These are phyloP conservation scores for Chlorella vulgaris DNA, from an alignment of 139 green algal genomes.

Conservation along the genomic window DNA sequence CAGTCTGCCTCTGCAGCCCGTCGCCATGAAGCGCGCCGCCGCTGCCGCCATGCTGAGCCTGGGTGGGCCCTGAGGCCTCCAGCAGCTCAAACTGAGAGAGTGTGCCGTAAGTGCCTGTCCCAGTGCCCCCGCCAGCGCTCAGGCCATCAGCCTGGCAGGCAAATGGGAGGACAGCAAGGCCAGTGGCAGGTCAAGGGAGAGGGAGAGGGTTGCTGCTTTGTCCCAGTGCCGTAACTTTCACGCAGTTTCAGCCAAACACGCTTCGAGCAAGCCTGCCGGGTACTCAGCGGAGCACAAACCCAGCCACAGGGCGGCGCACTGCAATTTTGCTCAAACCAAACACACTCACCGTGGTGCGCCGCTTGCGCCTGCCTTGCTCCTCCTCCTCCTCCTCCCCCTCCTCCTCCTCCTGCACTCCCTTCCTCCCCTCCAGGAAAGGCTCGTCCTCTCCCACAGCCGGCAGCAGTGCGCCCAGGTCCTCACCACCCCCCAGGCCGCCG, in stretches of 20 bases:
- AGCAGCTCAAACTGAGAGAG: conserved; percentile 36
- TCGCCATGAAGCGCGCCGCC: neutral
- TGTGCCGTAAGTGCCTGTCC: neutral
- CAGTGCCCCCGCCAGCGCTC: neutral
- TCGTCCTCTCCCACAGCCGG: conserved; percentile 36
- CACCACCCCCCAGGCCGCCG: neutral
- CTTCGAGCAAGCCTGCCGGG: no score
- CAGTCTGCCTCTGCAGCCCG: neutral
- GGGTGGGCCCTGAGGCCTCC: conserved; percentile 26
- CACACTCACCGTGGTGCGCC: no score
- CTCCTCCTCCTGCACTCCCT: neutral
- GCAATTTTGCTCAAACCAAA: no score
- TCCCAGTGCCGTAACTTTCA: no score
- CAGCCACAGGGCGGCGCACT: no score
- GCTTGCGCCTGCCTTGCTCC: neutral
- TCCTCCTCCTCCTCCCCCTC: neutral
- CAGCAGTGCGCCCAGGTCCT: conserved; percentile 36
- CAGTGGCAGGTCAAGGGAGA: no score
- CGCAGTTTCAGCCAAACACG: no score
- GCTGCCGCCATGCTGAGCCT: neutral
- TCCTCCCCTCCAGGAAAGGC: conserved; percentile 5
- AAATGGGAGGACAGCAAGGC: neutral
- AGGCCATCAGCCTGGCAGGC: neutral
- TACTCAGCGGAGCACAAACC: no score
- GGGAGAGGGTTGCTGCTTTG: no score